Evolutionary conservation across 106 monocot genomes (phyloP).

Genomic region (Allium fistulosum): DNA sequence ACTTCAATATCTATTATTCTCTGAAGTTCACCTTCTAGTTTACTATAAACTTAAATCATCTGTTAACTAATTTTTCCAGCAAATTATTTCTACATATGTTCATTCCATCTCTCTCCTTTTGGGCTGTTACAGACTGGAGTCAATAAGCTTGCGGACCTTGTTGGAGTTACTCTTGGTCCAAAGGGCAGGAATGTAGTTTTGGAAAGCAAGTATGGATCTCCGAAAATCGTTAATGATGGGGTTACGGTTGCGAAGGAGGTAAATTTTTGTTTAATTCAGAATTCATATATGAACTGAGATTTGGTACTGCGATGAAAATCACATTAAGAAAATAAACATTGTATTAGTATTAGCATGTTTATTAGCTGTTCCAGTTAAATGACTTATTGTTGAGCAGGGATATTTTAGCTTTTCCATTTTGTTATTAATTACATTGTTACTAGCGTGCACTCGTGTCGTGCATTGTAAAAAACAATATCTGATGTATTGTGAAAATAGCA

Average conservation of each 20-base stretch:
- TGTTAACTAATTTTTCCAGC: too few species aligned
- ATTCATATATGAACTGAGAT: too few species aligned
- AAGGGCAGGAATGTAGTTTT: conserved; percentile 98
- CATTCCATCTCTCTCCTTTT: too few species aligned
- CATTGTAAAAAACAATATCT: too few species aligned
- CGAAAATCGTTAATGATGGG: conserved; percentile 97
- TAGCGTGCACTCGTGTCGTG: too few species aligned
- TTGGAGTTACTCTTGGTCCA: conserved; percentile 96
- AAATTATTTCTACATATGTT: not conserved
- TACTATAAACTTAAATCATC: too few species aligned
- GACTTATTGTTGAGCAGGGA: not conserved
- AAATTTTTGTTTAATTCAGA: not conserved
- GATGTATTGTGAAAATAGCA: too few species aligned
- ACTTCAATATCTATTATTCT: not conserved
- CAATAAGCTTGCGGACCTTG: conserved; percentile 95
- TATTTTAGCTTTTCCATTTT: not conserved
- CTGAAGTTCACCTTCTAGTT: too few species aligned
- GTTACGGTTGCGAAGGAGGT: conserved; percentile 97
- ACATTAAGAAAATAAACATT: too few species aligned
- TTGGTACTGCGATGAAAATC: too few species aligned
- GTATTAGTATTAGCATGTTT: too few species aligned
- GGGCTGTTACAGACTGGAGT: conserved; percentile 64
- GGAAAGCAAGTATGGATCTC: conserved; percentile 99
- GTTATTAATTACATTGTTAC: not conserved
- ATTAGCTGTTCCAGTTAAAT: too few species aligned